These are phyloP conservation scores for Starmerella vitae DNA, from an alignment of 805 yeast species.

Conservation along the genomic window DNA sequence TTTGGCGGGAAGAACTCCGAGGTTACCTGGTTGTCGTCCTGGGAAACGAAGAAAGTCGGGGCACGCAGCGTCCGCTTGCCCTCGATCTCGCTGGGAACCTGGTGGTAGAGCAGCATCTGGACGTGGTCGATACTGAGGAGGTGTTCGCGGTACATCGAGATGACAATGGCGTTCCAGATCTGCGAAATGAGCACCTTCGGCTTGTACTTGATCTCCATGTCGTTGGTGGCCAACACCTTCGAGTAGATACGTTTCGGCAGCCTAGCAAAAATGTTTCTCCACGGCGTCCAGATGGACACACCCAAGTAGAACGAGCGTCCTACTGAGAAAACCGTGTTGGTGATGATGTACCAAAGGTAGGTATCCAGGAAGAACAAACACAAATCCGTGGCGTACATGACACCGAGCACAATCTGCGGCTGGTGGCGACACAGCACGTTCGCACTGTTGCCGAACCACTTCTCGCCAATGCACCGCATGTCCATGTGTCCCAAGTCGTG, in stretches of 20 bases:
- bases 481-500: constrained; percentile 70
- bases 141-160: constrained; percentile 99
- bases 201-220: constrained; percentile 97
- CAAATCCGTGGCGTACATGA: constrained; percentile 87
- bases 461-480: constrained; percentile 94
- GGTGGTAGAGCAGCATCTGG: constrained; percentile 92
- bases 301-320: constrained; percentile 98
- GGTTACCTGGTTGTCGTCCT: constrained; percentile 86
- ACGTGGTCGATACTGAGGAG: constrained; percentile 96
- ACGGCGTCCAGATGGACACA: constrained; percentile 96
- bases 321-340: constrained; percentile 88
- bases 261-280: constrained; percentile 98
- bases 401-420: constrained; percentile 75
- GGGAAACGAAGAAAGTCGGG: constrained; percentile 96
- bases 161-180: constrained; percentile 98
- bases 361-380: constrained; percentile 96
- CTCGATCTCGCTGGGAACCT: constrained; percentile 95
- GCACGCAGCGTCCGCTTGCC: constrained; percentile 98
- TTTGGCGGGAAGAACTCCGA: constrained; percentile 95
- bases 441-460: constrained; percentile 52
- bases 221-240: constrained; percentile 93
- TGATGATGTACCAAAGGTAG: constrained; percentile 94
- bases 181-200: constrained; percentile 97
- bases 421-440: constrained; percentile 65
- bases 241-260: constrained; percentile 98